These are phyloP conservation scores for Blepharisma undulans DNA, from an alignment of 169 alveolate species.

Conservation along the genomic window DNA sequence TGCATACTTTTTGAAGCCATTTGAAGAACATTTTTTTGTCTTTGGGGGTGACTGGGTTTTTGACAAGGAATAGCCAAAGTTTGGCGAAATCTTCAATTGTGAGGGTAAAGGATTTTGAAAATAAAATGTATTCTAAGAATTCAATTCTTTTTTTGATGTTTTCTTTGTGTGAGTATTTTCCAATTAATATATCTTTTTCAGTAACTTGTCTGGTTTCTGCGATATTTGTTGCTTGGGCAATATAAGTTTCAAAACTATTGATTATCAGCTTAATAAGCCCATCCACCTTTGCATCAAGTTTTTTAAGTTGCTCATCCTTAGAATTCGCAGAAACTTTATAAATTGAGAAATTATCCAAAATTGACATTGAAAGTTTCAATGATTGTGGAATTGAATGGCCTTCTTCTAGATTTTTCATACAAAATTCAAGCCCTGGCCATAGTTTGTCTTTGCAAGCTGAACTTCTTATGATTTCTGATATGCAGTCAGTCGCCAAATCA, in stretches of 20 bases:
- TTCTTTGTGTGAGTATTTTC: not conserved
- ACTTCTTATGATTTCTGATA: not conserved
- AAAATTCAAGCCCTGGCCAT: not conserved
- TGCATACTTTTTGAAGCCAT: conserved; percentile 10
- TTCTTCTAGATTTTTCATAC: not conserved
- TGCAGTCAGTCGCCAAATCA: conserved; percentile 15
- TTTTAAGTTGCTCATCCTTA: not conserved
- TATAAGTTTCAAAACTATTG: not conserved
- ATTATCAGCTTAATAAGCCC: not conserved
- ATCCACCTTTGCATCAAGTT: not conserved
- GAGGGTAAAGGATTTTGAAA: not conserved
- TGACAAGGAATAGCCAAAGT: not conserved
- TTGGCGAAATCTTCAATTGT: not conserved
- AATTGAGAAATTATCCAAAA: not conserved
- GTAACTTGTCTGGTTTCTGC: not conserved
- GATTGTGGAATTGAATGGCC: not conserved
- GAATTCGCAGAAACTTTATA: not conserved
- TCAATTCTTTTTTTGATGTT: conserved; percentile 13
- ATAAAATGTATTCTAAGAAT: not conserved
- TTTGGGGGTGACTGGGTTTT: not conserved
- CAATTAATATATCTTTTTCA: not conserved
- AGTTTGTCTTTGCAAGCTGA: not conserved
- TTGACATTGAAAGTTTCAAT: conserved; percentile 3
- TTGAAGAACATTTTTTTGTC: conserved; percentile 34
- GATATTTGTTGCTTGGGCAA: not conserved